Base-by-base conservation (phyloP, 768 basidiomycete species). In the Suillus weaverae region DNA sequence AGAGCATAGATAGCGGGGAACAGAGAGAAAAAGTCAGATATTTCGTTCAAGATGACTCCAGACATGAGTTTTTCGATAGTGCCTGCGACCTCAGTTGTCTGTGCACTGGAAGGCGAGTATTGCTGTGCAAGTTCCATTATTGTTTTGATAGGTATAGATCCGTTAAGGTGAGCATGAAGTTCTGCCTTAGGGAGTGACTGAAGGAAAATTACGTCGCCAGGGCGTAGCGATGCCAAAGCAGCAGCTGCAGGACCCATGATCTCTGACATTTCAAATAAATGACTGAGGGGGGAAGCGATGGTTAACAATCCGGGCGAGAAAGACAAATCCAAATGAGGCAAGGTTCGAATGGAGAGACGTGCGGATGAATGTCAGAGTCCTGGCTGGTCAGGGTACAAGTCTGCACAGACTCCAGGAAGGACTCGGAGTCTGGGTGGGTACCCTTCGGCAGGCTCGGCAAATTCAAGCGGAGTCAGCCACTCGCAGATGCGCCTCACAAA, bases 81-180 rank as follows among this genome's bases (percentile, higher is more conserved):
- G 16, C 68, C 57, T 68, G 74, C 38, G 10, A 83, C 71, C 64
- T 33, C 41, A 61, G 44, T 18, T 4, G 38, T 30, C 9, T 39
- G 38, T 7, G 38, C 56, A 16, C 18, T 38, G 18, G 62, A 22
- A 0, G 76, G 60, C 7, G 67, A 62, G 62, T 73, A 81, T 39
- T 85, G 80, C 10, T 69, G 67, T 0, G 89, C 90, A 16, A 95
- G 85, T 9, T 86, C 81, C 66, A 86, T 85, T 0, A 94, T 82
- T 33, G 85, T 76, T 0, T 76, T 61, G 32, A 93, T 76, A 1
- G 93, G 93, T 39, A 95, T 94, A 11, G 87, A 94, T 0, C 92
- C 92, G 68, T 94, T 94, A 5, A 94, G 83, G 71, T 94, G 92
- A 0, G 92, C 93, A 66, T 94, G 93, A 0, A 95, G 83, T 71